Evolutionary conservation across 768 basidiomycete genomes (phyloP), one percentile per base, ranked within the genome.

Genomic region (Tricholoma bakamatsutake): DNA sequence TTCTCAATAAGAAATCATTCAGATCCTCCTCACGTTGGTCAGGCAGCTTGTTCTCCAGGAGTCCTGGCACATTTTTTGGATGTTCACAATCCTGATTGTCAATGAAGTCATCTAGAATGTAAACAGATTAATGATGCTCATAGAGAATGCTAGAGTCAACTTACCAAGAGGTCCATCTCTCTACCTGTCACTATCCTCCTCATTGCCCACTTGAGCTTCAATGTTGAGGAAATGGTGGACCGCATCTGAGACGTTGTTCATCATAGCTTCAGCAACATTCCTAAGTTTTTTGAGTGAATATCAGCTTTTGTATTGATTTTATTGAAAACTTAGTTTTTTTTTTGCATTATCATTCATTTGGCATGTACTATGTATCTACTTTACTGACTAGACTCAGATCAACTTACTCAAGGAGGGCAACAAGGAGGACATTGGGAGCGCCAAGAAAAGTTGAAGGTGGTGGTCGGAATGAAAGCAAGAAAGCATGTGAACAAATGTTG

Each of bases 101-200:
- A 53, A 53, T 53, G n/a, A 53, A 53, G 52, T 33, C 30, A 13
- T 53, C 52, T 53, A 46, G 9, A 46, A 46, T 37, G 18, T 7
- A 13, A 34, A 46, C 33, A 43, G 13, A 46, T 43, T 35, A 51
- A 35, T 13, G 18, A 15, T 4, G 42, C 33, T 43, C 11, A 17
- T 31, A 31, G 12, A 31, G 3, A 18, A 18, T 27, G 18, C 24
- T 45, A 31, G 50, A 52, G 8, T 42, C 18, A 33, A 43, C 53
- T 31, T 21, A 53, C 53, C 40, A 31, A 17, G 53, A 43, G 21
- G 34, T 18, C 31, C 39, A 33, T 53, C 53, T 35, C 49, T 27
- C 30, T 45, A 13, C 39, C 27, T 27, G 10, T 33, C 40, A 24
- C 46, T 42, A 4, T 46, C 43, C 27, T 46, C 43, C 40, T 53